Evolutionary conservation across 164 flowering plant species (phyloP), one percentile per base, ranked within the genome.

Genomic region (Chloranthus sessilifolius): DNA sequence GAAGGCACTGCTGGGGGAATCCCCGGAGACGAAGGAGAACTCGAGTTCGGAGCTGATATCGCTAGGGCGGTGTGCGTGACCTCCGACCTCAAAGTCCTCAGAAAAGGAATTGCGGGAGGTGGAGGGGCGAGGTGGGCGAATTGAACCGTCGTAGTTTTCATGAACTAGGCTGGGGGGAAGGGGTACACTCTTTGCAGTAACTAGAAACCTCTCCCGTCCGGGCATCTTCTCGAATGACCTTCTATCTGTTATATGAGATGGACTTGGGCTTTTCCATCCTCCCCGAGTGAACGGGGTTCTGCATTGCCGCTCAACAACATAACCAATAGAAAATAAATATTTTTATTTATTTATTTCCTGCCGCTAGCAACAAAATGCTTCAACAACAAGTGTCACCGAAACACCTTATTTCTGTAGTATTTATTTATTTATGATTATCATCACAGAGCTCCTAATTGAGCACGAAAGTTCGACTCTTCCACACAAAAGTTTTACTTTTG

Each of bases 1-100:
- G 25, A 20, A 5, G 1, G 73, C 56, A 19, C 24, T 31, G 22
- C 17, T 31, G 20, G 71, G 48, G 50, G 60, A 44, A 7, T 43
- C 58, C n/a, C 39, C 2, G 7, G 55, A 25, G 20, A 26, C 19
- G 11, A 12, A 2, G 11, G 60, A 43, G 37, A 77, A 66, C 43
- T 82, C 85, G 1, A 65, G 16, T 1, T 65, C 70, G 20, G 43
- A 28, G 23, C 53, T 19, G 15, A 69, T 31, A 53, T 81, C 88
- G 11, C 62, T 7, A 2, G 85, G 70, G 41, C 72, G 75, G 22
- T 43, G 55, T 17, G 30, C 26, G 19, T 17, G 44, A 7, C 12
- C 53, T 63, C 45, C 20, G 36, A 58, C 31, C 19, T 64, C 74
- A 19, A 35, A 16, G 2, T 69, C 77, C 20, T 70, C 75, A 0